Base-by-base conservation (phyloP, 2,329 filamentous ascomycete genomes). In the Aureobasidium namibiae region DNA sequence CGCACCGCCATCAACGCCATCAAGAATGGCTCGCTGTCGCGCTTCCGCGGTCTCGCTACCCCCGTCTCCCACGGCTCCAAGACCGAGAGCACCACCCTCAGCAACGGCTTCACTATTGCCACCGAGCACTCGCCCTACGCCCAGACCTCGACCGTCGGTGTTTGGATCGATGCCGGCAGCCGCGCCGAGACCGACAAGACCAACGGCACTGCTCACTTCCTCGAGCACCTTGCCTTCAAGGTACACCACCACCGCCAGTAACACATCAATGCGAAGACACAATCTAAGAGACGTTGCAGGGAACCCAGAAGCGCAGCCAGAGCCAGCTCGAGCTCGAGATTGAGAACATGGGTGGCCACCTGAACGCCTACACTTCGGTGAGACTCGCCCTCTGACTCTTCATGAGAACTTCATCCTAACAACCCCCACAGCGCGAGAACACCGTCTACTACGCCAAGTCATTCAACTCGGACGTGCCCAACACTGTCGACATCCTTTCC, bases 221-320 rank as follows among this genome's bases (percentile, higher is more conserved):
- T 99, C 70, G 94, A 99, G 84, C 94, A 99, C 82, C 85, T 99
- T 76, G 95, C 95, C 70, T 99, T 99, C 87, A 99, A 99, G 90
- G 91, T 95, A 83, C 68, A 52, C 63, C 61, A 61, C 24, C 13
- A 13, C 18, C 14, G 21, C 21, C 23, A 23, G 16, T 14, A n/a
- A n/a, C 14, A 11, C 61, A 67, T 60, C 48, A 52, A 52, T 39
- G 33, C 33, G 4, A 29, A 16, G 56, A 26, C 53, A 29, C 33
- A 41, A 52, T 38, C 63, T 56, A 48, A 48, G 26, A 52, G 29
- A 58, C 21, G 53, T 44, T 31, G 46, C 63, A 92, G 92, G 94
- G 94, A 69, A 99, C 94, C 67, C 83, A 88, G 77, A 95, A 89
- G 81, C 86, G 94, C 77, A 91, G 89, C 66, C 94, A 99, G 79